phyloP scores from a whole-genome alignment of 1,284 basidiomycete genomes.

The Irpex lacteus region DNA sequence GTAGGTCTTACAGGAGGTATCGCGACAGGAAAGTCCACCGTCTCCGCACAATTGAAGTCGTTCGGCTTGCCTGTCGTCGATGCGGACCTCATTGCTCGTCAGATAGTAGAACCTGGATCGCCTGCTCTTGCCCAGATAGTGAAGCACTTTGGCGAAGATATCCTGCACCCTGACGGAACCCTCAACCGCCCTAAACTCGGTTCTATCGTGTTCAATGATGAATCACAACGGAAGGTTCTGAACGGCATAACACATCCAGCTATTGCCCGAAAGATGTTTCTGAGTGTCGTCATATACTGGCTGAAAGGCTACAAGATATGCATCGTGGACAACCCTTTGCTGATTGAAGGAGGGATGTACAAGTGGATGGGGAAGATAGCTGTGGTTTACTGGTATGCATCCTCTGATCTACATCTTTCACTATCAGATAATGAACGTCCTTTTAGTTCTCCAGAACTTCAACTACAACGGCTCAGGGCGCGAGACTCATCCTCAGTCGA shows the following conservation, averaged over 20 bases:
- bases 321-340: constrained; percentile 89
- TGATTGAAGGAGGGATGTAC: constrained; percentile 90
- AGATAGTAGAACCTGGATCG: constrained; percentile 87
- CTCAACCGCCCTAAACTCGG: constrained; percentile 88
- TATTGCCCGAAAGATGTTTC: constrained; percentile 75
- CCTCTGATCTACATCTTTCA: constrained; percentile 4
- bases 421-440: not conserved
- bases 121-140: constrained; percentile 70
- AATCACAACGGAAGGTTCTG: constrained; percentile 66
- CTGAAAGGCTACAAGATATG: constrained; percentile 74
- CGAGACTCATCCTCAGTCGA: constrained; percentile 60
- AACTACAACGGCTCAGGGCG: constrained; percentile 75
- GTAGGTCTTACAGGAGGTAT: constrained; percentile 97
- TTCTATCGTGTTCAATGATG: constrained; percentile 81
- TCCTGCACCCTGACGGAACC: constrained; percentile 69
- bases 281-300: constrained; percentile 73
- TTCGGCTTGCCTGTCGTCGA: constrained; percentile 83
- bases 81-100: constrained; percentile 87
- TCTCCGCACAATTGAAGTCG: constrained; percentile 70
- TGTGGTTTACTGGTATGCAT: constrained; percentile 83
- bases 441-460: constrained; percentile 67
- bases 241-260: constrained; percentile 92
- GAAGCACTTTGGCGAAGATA: constrained; percentile 65
- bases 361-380: constrained; percentile 82
- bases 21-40: constrained; percentile 94